Conservation (phyloP, 2,329 filamentous ascomycete genomes). For the Zasmidium citrigriseum region DNA sequence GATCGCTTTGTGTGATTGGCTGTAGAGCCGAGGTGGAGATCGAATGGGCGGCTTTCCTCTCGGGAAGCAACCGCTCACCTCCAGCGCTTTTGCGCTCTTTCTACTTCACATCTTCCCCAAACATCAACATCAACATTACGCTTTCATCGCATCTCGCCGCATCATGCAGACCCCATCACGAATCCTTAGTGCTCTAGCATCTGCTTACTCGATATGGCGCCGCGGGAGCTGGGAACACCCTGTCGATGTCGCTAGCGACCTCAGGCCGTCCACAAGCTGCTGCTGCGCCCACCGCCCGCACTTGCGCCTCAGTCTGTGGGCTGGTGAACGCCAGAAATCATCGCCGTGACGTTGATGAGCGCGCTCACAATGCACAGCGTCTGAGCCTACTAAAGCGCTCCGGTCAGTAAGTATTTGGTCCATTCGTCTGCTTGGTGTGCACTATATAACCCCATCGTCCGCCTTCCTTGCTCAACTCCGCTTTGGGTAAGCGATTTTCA, state of each 20-base stretch:
- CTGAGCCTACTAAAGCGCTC: neutral
- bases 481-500: too few species aligned
- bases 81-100: neutral
- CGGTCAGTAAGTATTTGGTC: slow-evolving; percentile 1
- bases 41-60: neutral
- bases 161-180: neutral
- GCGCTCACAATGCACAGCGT: neutral
- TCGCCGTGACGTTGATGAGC: neutral
- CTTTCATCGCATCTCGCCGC: neutral
- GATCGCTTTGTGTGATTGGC: neutral
- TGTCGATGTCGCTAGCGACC: neutral
- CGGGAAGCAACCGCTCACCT: neutral
- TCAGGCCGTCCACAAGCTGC: neutral
- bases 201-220: neutral
- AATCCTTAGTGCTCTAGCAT: neutral
- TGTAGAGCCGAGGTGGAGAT: neutral
- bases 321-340: neutral
- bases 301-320: neutral
- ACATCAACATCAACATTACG: neutral
- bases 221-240: neutral
- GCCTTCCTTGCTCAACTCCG: neutral
- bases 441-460: neutral
- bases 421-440: slow-evolving; percentile 1
- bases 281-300: neutral
- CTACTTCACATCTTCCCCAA: neutral